Evolutionary conservation across 169 alveolate species (phyloP).

Genomic region (Plasmodium fragile): DNA sequence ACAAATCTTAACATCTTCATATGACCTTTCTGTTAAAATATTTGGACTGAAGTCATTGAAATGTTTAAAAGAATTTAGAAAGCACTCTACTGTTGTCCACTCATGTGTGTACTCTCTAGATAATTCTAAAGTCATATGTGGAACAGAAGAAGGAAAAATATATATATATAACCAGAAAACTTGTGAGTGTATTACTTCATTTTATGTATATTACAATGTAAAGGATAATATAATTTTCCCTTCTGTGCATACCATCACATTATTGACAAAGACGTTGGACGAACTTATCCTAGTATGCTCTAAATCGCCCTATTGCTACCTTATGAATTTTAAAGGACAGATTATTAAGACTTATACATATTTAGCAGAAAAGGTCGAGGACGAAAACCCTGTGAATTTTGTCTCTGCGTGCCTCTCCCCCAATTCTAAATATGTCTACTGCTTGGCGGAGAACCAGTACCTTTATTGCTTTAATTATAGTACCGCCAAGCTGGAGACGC

Average conservation of each 20-base stretch:
- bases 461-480: constrained; percentile 82
- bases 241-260: constrained; percentile 23
- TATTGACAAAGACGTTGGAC: constrained; percentile 73
- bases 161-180: constrained; percentile 84
- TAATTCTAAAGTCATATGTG: constrained; percentile 84
- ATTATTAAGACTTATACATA: constrained; percentile 77
- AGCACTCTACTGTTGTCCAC: constrained; percentile 83
- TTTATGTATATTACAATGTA: constrained; percentile 78
- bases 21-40: constrained; percentile 85
- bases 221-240: constrained; percentile 56
- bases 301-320: constrained; percentile 79
- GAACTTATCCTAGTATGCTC: constrained; percentile 84
- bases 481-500: constrained; percentile 77
- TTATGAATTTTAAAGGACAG: constrained; percentile 82
- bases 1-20: constrained; percentile 88
- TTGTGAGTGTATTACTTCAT: constrained; percentile 81
- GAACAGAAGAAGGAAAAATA: constrained; percentile 85
- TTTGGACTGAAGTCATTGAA: constrained; percentile 85
- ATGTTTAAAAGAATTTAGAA: constrained; percentile 81
- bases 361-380: constrained; percentile 70
- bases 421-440: constrained; percentile 80
- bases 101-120: constrained; percentile 79
- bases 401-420: constrained; percentile 77
- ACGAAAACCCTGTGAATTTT: constrained; percentile 2
- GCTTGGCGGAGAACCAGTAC: constrained; percentile 81